Base-by-base conservation (phyloP, 2,329 filamentous ascomycete genomes). In the Fusarium scirpi region DNA sequence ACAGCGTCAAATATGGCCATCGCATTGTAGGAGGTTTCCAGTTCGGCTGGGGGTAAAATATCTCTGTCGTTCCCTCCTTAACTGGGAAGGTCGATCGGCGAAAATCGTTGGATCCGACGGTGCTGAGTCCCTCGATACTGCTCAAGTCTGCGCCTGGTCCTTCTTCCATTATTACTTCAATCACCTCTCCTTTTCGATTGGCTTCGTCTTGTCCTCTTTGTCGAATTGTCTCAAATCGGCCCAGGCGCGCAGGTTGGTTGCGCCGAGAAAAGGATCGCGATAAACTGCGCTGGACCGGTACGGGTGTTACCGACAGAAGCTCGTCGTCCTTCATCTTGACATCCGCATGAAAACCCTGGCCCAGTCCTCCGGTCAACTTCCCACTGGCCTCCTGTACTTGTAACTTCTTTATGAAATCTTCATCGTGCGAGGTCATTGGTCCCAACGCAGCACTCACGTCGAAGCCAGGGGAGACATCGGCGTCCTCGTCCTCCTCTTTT, bases 11-110 rank as follows among this genome's bases (percentile, higher is more conserved):
- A 70, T 90, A 91, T 1, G 87, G 87, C 83, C 86, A 87, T 30
- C 86, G 82, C 88, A 91, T 91, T 0, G 86, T 85, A 65, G 90
- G 86, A 0, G 89, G 90, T 74, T 89, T 90, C 90, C 89, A 91
- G 76, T 91, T 86, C 4, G 88, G 87, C 62, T 88, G 86, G 1
- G 89, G 88, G 67, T 88, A 90, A 70, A 89, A 89, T 1, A 89
- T 78, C 58, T 87, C 81, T 1, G 82, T 82, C 54, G 80, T 80
- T 20, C 55, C 47, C 58, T 80, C 78, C 18, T 79, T 76, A n/a
- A 71, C 70, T 6, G 80, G 77, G 45, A 82, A 80, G 2, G 80
- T 82, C 16, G 81, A 79, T 24, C 78, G 80, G 8, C 80, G 80
- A 65, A 78, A 78, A 12, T 76, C 73, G 46, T 76, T 71, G 8